A percentile compares a stretch with the other conserved stretches of the same genome.
Evolutionary conservation across 768 basidiomycete genomes (phyloP).

Genomic region (Roridomyces roridus): DNA sequence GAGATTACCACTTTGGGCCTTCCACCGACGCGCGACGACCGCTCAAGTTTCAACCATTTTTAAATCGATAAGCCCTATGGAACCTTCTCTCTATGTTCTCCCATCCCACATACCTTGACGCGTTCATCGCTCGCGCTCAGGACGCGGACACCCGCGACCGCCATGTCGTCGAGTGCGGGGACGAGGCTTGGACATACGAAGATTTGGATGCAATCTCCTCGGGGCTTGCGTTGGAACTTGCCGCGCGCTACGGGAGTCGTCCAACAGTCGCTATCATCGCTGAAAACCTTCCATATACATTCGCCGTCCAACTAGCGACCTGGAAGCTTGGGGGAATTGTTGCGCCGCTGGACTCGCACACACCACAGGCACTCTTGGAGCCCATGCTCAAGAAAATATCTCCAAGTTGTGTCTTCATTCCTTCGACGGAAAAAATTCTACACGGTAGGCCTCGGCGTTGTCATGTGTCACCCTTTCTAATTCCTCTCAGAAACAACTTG

Average conservation of each 20-base stretch:
- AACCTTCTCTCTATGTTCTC: no score
- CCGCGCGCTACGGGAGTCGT: constrained; percentile 30
- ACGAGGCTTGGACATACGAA: constrained; percentile 39
- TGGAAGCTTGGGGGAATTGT: constrained; percentile 42
- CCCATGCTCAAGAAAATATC: constrained; percentile 37
- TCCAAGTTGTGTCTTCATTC: constrained; percentile 35
- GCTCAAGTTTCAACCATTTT: no score
- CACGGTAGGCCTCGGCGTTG: constrained; percentile 29
- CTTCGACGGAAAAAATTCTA: constrained; percentile 30
- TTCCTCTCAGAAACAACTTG: constrained; percentile 12
- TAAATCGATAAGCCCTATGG: no score
- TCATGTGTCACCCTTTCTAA: constrained; percentile 2
- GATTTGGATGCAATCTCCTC: constrained; percentile 39
- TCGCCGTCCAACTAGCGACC: constrained; percentile 37
- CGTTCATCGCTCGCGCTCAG: not conserved
- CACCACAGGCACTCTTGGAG: constrained; percentile 37
- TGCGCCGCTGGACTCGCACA: constrained; percentile 39
- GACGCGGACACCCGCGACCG: not conserved
- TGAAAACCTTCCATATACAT: constrained; percentile 41
- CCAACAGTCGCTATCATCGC: constrained; percentile 39
- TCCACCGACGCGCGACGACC: no score
- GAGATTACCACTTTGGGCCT: no score
- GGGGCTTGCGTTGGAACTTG: constrained; percentile 35
- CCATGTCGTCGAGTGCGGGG: constrained; percentile 35
- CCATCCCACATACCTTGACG: not conserved